These are phyloP conservation scores for Lactarius pseudohatsudake DNA, from an alignment of 768 basidiomycete species.

Conservation along the genomic window DNA sequence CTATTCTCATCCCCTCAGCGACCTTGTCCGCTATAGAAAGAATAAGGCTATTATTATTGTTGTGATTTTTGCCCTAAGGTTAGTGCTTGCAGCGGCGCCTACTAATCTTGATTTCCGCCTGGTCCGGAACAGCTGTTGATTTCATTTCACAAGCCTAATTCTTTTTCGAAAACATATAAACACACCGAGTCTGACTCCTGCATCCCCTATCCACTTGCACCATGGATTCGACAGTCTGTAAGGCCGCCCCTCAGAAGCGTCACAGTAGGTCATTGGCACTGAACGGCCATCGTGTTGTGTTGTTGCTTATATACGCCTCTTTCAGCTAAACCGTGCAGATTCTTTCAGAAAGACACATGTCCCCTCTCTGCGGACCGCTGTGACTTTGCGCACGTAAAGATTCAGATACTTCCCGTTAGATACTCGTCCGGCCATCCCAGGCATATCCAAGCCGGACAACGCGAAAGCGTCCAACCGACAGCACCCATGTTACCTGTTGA, in stretches of 20 bases:
- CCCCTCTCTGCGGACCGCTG: slow-evolving; percentile 28
- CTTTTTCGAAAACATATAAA: slow-evolving; percentile 28
- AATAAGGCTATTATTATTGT: slow-evolving; percentile 20
- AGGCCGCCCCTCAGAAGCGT: slow-evolving; percentile 16
- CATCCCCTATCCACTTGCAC: slow-evolving; percentile 14
- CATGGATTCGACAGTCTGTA: slow-evolving; percentile 10
- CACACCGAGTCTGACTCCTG: slow-evolving; percentile 3
- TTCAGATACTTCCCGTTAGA: slow-evolving; percentile 17
- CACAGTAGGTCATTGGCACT: slow-evolving; percentile 20
- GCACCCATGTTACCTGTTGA: slow-evolving; percentile 5
- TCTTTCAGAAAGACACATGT: slow-evolving; percentile 27
- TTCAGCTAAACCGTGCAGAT: slow-evolving; percentile 28
- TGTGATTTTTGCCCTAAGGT: slow-evolving; percentile 4
- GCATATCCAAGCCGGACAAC: not conserved
- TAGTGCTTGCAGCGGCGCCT: slow-evolving; percentile 18
- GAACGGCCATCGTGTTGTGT: not conserved
- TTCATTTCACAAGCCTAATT: slow-evolving; percentile 24
- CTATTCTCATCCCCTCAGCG: not conserved
- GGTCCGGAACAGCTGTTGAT: slow-evolving; percentile 24
- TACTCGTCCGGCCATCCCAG: slow-evolving; percentile 8
- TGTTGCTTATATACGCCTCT: not conserved
- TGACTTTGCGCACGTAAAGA: slow-evolving; percentile 29
- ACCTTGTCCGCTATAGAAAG: slow-evolving; percentile 15
- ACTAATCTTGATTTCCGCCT: slow-evolving; percentile 24
- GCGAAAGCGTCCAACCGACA: not conserved